These are phyloP conservation scores for Thalassiosira profunda DNA, from an alignment of 108 stramenopile species.

Conservation along the genomic window DNA sequence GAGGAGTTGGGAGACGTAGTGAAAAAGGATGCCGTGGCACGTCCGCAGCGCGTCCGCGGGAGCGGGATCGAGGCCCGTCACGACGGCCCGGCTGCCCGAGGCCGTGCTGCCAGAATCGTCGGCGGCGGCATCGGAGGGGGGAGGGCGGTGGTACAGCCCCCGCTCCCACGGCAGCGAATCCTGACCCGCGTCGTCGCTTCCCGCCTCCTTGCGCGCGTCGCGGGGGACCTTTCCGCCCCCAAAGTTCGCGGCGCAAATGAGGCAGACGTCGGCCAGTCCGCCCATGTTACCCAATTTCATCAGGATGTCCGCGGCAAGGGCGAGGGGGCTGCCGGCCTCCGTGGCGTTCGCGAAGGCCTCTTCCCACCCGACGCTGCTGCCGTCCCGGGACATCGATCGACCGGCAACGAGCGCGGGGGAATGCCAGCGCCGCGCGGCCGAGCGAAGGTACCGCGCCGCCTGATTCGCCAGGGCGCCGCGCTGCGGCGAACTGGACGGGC, in stretches of 20 bases:
- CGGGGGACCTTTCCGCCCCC: slow-evolving; percentile 35
- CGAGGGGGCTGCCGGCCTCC: slow-evolving; percentile 75
- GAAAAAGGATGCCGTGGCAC: slow-evolving; percentile 80
- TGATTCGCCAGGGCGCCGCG: slow-evolving; percentile 44
- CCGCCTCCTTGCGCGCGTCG: slow-evolving; percentile 35
- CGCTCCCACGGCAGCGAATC: slow-evolving; percentile 72
- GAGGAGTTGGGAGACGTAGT: slow-evolving; percentile 65
- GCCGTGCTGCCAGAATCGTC: slow-evolving; percentile 4
- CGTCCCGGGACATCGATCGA: slow-evolving; percentile 42
- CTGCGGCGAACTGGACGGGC: slow-evolving; percentile 37
- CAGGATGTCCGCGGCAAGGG: slow-evolving; percentile 70
- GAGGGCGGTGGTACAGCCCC: slow-evolving; percentile 73
- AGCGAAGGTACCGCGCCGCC: slow-evolving; percentile 60
- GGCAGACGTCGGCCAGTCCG: slow-evolving; percentile 81
- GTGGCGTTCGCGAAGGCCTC: slow-evolving; percentile 63
- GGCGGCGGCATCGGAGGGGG: too few species aligned
- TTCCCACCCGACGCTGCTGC: slow-evolving; percentile 29
- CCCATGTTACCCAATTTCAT: slow-evolving; percentile 65
- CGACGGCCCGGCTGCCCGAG: slow-evolving; percentile 40
- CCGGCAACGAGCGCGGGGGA: slow-evolving; percentile 76
- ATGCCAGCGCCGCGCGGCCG: slow-evolving; percentile 83
- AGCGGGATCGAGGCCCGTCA: slow-evolving; percentile 64
- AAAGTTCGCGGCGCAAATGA: slow-evolving; percentile 83
- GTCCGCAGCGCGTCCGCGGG: slow-evolving; percentile 71
- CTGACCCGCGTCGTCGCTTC: slow-evolving; percentile 27